A percentile compares a stretch with the other conserved stretches of the same genome.
These are phyloP conservation scores for Suillus paluster DNA, from an alignment of 768 basidiomycete genomes.

Conservation along the genomic window DNA sequence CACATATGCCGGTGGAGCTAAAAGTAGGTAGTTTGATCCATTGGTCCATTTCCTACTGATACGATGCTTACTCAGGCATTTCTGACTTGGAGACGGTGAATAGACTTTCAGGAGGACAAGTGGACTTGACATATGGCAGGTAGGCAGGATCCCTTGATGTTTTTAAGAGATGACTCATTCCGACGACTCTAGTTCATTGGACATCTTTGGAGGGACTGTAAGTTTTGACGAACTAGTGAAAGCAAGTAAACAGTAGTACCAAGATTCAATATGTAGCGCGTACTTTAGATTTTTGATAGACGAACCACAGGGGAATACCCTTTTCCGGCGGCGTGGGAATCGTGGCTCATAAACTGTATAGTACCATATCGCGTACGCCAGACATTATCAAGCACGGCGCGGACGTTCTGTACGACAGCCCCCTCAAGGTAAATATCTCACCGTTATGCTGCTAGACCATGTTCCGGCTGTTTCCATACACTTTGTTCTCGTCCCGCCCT, in stretches of 20 bases:
- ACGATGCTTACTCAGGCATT: slow-evolving; percentile 54
- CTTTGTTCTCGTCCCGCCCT: slow-evolving; percentile 8
- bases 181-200: slow-evolving; percentile 50
- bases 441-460: slow-evolving; percentile 6
- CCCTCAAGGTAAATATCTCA: slow-evolving; percentile 42
- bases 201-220: slow-evolving; percentile 75
- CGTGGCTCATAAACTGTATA: slow-evolving; percentile 50
- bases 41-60: slow-evolving; percentile 9
- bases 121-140: slow-evolving; percentile 48
- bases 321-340: slow-evolving; percentile 33
- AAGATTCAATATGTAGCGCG: neutral
- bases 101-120: slow-evolving; percentile 75
- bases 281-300: neutral
- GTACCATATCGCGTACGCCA: slow-evolving; percentile 37
- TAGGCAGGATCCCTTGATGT: slow-evolving; percentile 25
- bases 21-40: slow-evolving; percentile 53
- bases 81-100: slow-evolving; percentile 84
- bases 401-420: slow-evolving; percentile 34
- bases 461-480: neutral
- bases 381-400: slow-evolving; percentile 27
- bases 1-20: slow-evolving; percentile 97
- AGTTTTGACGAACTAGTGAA: slow-evolving; percentile 58
- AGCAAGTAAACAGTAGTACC: slow-evolving; percentile 24
- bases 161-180: neutral
- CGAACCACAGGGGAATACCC: slow-evolving; percentile 9